A percentile compares a stretch with the other conserved stretches of the same genome.
Conservation (phyloP, 345 rosid species). For the Pugionium dolabratum region DNA sequence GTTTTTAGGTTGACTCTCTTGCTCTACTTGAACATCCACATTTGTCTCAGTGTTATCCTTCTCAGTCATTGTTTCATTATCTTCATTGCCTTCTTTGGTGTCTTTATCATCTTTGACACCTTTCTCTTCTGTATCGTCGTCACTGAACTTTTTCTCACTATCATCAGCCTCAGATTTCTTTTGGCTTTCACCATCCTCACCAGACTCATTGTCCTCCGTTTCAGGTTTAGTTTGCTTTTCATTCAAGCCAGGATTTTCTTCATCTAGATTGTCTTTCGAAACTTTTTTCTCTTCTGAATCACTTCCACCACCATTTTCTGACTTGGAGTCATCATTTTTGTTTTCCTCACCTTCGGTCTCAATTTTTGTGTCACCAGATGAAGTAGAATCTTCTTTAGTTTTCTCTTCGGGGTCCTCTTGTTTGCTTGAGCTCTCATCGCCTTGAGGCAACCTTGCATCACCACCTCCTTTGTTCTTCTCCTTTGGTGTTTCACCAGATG, state of each 20-base stretch:
- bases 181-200: constrained; percentile 46
- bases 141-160: constrained; percentile 40
- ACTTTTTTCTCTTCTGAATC: constrained; percentile 48
- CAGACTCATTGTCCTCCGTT: constrained; percentile 44
- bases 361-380: constrained; percentile 38
- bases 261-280: constrained; percentile 45
- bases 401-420: constrained; percentile 43
- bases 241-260: constrained; percentile 43
- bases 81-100: constrained; percentile 48
- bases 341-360: constrained; percentile 40
- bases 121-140: constrained; percentile 42
- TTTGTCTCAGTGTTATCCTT: constrained; percentile 44
- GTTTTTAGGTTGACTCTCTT: constrained; percentile 49
- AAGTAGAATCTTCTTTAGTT: constrained; percentile 44
- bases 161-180: constrained; percentile 45
- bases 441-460: constrained; percentile 38
- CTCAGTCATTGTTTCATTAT: constrained; percentile 43
- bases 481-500: constrained; percentile 61
- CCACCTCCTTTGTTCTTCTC: constrained; percentile 65
- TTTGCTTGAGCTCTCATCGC: constrained; percentile 49
- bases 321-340: constrained; percentile 42
- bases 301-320: constrained; percentile 45
- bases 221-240: constrained; percentile 52
- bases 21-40: constrained; percentile 51
- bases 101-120: constrained; percentile 42